Conservation (phyloP, 225 moss, liverwort and hornwort species). For the Neckera pumila region DNA sequence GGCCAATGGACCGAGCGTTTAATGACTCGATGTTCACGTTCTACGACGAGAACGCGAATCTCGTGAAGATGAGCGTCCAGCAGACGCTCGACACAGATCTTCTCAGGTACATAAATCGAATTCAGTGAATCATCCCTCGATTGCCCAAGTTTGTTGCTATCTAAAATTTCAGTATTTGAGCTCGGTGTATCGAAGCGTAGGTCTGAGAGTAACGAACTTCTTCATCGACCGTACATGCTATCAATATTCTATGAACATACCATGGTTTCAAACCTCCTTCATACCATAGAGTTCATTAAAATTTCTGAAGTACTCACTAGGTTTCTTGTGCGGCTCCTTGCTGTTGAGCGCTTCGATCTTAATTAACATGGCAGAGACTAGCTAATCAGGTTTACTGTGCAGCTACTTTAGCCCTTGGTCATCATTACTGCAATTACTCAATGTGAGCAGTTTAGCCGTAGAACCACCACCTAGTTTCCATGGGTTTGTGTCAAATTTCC, state of each 20-base stretch:
- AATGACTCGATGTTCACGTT: slow-evolving; percentile 20
- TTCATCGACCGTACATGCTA: not conserved
- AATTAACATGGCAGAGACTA: not conserved
- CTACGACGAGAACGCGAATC: slow-evolving; percentile 28
- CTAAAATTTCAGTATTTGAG: too few relatives aligned
- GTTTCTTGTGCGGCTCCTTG: not conserved
- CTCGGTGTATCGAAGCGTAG: not conserved
- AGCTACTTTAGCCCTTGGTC: not conserved
- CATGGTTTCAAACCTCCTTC: not conserved
- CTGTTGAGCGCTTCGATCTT: not conserved
- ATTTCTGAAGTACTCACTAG: too few relatives aligned
- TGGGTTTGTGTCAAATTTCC: not conserved
- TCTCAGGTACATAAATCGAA: not conserved
- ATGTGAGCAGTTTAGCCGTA: too few relatives aligned
- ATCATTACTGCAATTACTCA: not conserved
- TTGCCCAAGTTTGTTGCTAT: not conserved
- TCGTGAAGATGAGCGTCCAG: slow-evolving; percentile 9
- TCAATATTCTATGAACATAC: not conserved
- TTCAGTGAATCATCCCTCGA: not conserved
- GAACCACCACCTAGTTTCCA: not conserved
- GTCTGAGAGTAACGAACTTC: not conserved
- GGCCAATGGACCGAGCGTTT: slow-evolving; percentile 4
- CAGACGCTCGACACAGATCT: not conserved
- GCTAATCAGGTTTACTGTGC: not conserved
- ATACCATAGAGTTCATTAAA: too few relatives aligned